Percentiles rank a stretch among this genome's conserved stretches.
phyloP scores from a whole-genome alignment of 495 filamentous ascomycete genomes.

The Mytilinidion resinicola region DNA sequence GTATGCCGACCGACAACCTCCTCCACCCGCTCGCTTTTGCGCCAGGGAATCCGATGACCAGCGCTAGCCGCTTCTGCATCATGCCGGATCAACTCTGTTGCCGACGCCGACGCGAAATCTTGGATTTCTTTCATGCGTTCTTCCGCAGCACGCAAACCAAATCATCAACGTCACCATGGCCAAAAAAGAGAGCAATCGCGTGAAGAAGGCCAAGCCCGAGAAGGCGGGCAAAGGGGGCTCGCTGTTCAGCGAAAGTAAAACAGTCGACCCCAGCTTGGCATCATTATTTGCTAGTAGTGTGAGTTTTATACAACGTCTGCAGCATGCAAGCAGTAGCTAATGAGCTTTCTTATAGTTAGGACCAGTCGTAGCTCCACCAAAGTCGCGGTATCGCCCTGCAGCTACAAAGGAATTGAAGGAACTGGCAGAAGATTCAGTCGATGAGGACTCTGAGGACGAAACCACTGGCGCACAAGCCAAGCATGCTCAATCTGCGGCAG shows the following conservation, averaged over 20 bases:
- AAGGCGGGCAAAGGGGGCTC: neutral
- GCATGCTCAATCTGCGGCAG: neutral
- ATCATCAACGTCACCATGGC: constrained; percentile 11
- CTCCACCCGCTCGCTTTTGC: too few species aligned
- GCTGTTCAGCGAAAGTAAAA: constrained; percentile 13
- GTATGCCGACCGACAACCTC: too few species aligned
- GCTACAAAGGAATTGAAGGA: constrained; percentile 3
- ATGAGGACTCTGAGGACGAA: constrained; percentile 4
- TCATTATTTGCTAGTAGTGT: constrained; percentile 79
- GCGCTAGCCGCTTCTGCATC: too few species aligned
- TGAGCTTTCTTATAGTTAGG: constrained; percentile 7
- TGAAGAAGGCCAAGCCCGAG: neutral
- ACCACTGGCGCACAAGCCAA: constrained; percentile 10
- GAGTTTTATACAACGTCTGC: constrained; percentile 34
- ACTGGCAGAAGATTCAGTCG: neutral
- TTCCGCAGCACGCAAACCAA: too few species aligned
- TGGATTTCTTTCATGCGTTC: neutral
- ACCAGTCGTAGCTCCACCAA: constrained; percentile 22
- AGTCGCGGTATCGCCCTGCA: constrained; percentile 20
- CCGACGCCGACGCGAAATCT: neutral
- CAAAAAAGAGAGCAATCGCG: constrained; percentile 16
- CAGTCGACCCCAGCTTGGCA: constrained; percentile 66
- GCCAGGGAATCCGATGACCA: too few species aligned
- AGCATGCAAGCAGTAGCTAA: neutral
- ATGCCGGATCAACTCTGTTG: too few species aligned